phyloP scores from a whole-genome alignment of 768 basidiomycete species.

The Termitomyces sp. region DNA sequence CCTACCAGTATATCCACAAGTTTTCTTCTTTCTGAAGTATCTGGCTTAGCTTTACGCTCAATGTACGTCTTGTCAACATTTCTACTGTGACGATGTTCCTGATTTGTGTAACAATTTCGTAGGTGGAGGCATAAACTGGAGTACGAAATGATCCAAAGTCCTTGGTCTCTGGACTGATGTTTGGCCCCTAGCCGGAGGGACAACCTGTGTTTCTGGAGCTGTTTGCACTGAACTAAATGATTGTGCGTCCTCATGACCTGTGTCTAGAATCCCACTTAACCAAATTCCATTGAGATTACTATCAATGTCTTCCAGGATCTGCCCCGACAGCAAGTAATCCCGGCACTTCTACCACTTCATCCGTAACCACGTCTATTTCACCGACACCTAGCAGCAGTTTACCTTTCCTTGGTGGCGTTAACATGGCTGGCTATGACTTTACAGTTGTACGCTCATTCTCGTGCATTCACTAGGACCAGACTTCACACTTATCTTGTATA shows the following conservation, averaged over 20 bases:
- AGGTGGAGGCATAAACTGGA: slow-evolving; percentile 20
- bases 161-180: neutral
- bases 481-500: neutral
- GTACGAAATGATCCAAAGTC: slow-evolving; percentile 9
- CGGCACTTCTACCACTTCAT: slow-evolving; percentile 10
- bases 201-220: slow-evolving; percentile 30
- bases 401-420: slow-evolving; percentile 41
- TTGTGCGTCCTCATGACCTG: slow-evolving; percentile 16
- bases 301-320: slow-evolving; percentile 28
- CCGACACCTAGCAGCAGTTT: slow-evolving; percentile 14
- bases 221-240: slow-evolving; percentile 25
- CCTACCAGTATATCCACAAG: neutral
- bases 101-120: neutral
- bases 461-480: neutral
- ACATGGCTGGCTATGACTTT: slow-evolving; percentile 44
- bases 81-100: neutral
- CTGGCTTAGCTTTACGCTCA: slow-evolving; percentile 12
- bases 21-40: neutral
- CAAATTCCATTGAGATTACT: slow-evolving; percentile 22
- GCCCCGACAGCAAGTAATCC: slow-evolving; percentile 16
- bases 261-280: neutral
- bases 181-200: slow-evolving; percentile 19
- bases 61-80: slow-evolving; percentile 9
- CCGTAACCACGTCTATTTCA: slow-evolving; percentile 11
- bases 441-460: slow-evolving; percentile 25